Evolutionary conservation across 495 filamentous ascomycete genomes (phyloP), one percentile per base, ranked within the genome.

Genomic region (Monascus purpureus): DNA sequence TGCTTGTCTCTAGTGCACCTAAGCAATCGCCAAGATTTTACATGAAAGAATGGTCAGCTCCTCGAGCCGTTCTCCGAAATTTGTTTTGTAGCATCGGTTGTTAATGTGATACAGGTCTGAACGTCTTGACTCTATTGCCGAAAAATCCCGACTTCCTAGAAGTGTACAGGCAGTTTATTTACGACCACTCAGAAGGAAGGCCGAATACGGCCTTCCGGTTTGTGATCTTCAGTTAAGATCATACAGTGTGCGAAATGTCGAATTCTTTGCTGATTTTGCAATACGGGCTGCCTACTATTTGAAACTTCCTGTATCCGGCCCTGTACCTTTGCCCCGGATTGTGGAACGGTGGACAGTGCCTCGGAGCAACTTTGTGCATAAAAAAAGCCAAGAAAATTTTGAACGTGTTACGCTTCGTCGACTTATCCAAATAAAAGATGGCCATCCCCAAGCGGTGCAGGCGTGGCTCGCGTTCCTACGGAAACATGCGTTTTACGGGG

Each of bases 371-470:
- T 97, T 97, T 65, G 77, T 94, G 35, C 76, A 80, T 67, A 97
- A 97, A 63, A 97, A 96, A 63, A 79, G 73, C 36, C 86, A 97
- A 56, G 92, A 97, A 61, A 97, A 97, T 52, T 97, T 88, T 47
- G 87, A 94, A 63, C 70, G 90, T 12, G 77, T 85, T 33, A 97
- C 90, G 12, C 52, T 85, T 37, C 72, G 90, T 31, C 65, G 90
- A 15, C 51, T 95, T 41, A 84, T 97, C 31, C 86, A 94, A 62
- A 86, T 97, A 50, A 77, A 83, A 46, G 90, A 96, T 55, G 92
- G 86, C 5, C 68, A 93, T 53, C 75, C 84, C 8, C 83, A 94
- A 55, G 73, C 70, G 3, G 85, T 97, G 22, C 76, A 90, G 54
- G 47, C 80, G 15, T 97, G 90, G 90, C 56, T 97, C 27, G 87